These are phyloP conservation scores for Capniomyces stellatus DNA, from an alignment of 371 early-diverging fungal genomes.

Conservation along the genomic window DNA sequence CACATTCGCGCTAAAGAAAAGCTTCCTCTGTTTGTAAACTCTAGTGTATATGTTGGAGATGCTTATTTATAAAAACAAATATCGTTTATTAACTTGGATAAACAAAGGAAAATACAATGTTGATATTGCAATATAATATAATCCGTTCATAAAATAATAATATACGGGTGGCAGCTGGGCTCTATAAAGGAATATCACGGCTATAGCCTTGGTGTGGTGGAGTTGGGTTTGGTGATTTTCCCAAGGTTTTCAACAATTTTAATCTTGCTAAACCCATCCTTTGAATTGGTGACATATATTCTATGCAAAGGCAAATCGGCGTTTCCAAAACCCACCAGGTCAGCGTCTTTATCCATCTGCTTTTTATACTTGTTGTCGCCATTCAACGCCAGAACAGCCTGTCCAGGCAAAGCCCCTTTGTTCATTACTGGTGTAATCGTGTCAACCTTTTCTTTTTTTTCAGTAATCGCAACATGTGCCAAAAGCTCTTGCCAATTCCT, in stretches of 20 bases:
- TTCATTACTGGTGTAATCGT: neutral
- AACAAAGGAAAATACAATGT: neutral
- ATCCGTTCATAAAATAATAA: neutral
- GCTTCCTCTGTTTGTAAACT: no score
- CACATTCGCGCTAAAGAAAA: no score
- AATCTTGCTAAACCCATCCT: neutral
- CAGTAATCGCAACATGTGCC: neutral
- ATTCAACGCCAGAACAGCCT: neutral
- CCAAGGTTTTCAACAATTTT: neutral
- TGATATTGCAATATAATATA: neutral
- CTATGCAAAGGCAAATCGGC: neutral
- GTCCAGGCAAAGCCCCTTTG: neutral
- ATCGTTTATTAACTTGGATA: no score
- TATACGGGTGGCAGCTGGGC: neutral
- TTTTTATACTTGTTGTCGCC: neutral
- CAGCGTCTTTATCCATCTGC: neutral
- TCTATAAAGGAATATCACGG: neutral
- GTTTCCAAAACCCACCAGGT: neutral
- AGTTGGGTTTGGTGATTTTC: neutral
- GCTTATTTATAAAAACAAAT: no score
- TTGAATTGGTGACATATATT: neutral
- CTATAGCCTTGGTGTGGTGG: neutral
- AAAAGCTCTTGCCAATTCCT: slow-evolving; percentile 16
- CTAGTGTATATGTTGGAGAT: no score
- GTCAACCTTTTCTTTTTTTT: neutral